Evolutionary conservation across 441 rosid species (phyloP).

Genomic region (Euphorbia schlechtendalii): DNA sequence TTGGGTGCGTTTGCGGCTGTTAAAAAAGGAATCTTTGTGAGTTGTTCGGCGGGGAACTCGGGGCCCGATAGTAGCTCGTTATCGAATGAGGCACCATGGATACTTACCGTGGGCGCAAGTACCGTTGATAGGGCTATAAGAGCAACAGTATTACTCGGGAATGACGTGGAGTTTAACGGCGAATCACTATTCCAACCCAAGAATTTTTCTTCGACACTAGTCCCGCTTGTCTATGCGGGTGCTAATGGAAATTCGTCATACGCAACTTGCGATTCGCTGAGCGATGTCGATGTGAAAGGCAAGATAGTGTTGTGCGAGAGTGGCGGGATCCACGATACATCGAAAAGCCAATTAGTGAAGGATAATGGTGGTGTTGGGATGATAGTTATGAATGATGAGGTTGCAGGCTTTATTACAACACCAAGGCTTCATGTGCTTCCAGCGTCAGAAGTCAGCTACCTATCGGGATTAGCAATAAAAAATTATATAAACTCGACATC

Average conservation of each 20-base stretch:
- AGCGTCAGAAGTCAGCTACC: conserved; percentile 24
- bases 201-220: conserved; percentile 20
- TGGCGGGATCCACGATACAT: conserved; percentile 17
- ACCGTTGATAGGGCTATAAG: conserved; percentile 41
- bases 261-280: conserved; percentile 31
- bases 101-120: conserved; percentile 54
- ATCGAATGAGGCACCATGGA: conserved; percentile 63
- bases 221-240: conserved; percentile 43
- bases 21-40: conserved; percentile 33
- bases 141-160: conserved; percentile 32
- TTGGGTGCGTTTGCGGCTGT: conserved; percentile 40
- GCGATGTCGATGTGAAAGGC: conserved; percentile 27
- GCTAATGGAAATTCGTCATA: conserved; percentile 12
- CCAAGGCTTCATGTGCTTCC: conserved; percentile 28
- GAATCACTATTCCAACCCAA: conserved; percentile 41
- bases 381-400: conserved; percentile 24
- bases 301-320: conserved; percentile 46
- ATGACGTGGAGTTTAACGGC: conserved; percentile 29
- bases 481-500: conserved; percentile 22
- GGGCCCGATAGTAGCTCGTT: conserved; percentile 26
- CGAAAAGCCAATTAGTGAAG: conserved; percentile 28
- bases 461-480: conserved; percentile 18
- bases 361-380: conserved; percentile 30
- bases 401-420: too few species aligned
- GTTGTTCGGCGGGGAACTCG: conserved; percentile 39